Evolutionary conservation across 2,329 filamentous ascomycete genomes (phyloP), one percentile per base, ranked within the genome.

Genomic region (Colletotrichum cereale): DNA sequence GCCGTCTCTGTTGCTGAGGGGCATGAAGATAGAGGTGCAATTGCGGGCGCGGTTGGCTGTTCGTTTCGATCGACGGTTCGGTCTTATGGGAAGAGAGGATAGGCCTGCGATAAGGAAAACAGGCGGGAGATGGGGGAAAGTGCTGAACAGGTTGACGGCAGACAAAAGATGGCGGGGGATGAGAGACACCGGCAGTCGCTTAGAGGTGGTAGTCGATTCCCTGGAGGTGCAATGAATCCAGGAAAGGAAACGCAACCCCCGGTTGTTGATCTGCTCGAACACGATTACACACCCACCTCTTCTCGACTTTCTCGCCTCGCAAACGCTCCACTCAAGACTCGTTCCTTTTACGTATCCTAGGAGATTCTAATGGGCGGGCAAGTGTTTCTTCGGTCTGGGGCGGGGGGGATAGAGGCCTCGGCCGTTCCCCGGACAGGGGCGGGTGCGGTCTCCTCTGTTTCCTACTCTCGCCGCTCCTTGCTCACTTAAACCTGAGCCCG

Each of bases 351-450:
- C 40, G 44, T 47, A 47, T 47, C 40, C 40, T 42, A 26, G 53
- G n/a, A 24, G n/a, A 57, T 40, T 16, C 34, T 6, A 11, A 29
- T 26, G 55, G 14, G 36, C 12, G n/a, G 36, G n/a, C 55, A 60
- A 31, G 24, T 58, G 56, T 5, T 58, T 58, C 16, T 21, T 42
- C 56, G 56, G 24, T 42, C 16, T 36, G 42, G 47, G 36, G 40
- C 12, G 18, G 44, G 40, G 58, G 38, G 53, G 69, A 72, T 64
- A n/a, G 55, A 63, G 53, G 58, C 44, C 48, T 71, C 65, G 58
- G 68, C 58, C 68, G 65, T 63, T 68, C 68, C 65, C 68, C 68
- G 65, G 68, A 68, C 68, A 53, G 44, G 68, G 67, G 62, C 48
- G 66, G 42, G 53, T 44, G 21, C 47, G 34, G n/a, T n/a, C 24